Percentiles rank a stretch among this genome's conserved stretches.
phyloP scores from a whole-genome alignment of 1,284 basidiomycete genomes.

The Wolfiporia cocos region DNA sequence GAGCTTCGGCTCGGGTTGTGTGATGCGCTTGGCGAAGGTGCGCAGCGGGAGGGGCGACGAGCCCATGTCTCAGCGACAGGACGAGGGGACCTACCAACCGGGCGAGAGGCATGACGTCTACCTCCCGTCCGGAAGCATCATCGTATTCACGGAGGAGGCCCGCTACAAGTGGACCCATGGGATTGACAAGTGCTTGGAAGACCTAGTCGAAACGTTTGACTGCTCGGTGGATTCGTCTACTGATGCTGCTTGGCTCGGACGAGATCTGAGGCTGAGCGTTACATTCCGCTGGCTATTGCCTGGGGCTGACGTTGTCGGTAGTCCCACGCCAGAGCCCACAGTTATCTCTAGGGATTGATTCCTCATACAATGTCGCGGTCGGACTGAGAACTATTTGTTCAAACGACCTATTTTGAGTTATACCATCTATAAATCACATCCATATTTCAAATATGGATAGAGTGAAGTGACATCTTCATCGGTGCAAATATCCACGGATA shows the following conservation, averaged over 20 bases:
- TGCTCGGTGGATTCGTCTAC: conserved; percentile 20
- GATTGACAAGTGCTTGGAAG: conserved; percentile 47
- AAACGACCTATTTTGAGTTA: too few species aligned
- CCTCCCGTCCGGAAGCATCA: conserved; percentile 58
- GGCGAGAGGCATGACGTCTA: conserved; percentile 33
- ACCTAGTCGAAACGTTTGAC: conserved; percentile 42
- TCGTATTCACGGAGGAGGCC: conserved; percentile 71
- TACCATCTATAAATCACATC: too few species aligned
- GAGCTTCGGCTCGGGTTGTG: conserved; percentile 65
- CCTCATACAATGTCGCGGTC: too few species aligned
- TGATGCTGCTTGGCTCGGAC: conserved; percentile 33
- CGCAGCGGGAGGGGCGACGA: not conserved
- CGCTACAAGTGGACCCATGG: conserved; percentile 65
- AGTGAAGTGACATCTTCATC: too few species aligned
- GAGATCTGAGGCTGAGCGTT: conserved; percentile 62
- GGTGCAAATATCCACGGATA: too few species aligned
- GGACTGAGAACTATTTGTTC: too few species aligned
- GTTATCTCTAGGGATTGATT: too few species aligned
- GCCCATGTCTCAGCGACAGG: conserved; percentile 1
- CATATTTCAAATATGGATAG: too few species aligned
- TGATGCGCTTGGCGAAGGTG: conserved; percentile 57
- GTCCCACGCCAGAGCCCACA: too few species aligned
- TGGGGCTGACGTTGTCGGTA: conserved; percentile 70
- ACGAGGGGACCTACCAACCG: not conserved
- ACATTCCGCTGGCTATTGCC: conserved; percentile 76